Evolutionary conservation across 495 filamentous ascomycete genomes (phyloP).

Genomic region (Penicillium paxilli): DNA sequence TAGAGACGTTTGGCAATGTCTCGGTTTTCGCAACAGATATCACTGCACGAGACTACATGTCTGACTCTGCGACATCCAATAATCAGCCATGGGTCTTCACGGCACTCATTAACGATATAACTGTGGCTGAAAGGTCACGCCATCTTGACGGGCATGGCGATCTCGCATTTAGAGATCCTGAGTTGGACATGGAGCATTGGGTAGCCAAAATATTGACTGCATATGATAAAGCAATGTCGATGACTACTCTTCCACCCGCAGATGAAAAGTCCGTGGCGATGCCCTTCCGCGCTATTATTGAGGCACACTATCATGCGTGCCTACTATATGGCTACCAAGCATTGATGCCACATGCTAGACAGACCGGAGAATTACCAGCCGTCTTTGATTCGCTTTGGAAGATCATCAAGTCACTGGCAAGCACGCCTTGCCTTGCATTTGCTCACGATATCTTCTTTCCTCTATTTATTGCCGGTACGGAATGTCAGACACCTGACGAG

Average conservation of each 20-base stretch:
- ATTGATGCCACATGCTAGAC: neutral
- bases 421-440: slow-evolving; percentile 1
- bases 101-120: slow-evolving; percentile 11
- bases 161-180: too few relatives aligned
- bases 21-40: neutral
- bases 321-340: slow-evolving; percentile 20
- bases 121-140: slow-evolving; percentile 5
- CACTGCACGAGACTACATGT: neutral
- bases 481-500: neutral
- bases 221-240: slow-evolving; percentile 2
- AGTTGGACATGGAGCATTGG: slow-evolving; percentile 12
- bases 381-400: slow-evolving; percentile 4
- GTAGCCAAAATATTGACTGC: slow-evolving; percentile 9
- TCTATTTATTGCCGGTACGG: slow-evolving; percentile 21
- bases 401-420: slow-evolving; percentile 2
- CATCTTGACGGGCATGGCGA: neutral
- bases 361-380: neutral
- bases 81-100: slow-evolving; percentile 16
- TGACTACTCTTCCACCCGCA: neutral
- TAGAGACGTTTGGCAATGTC: slow-evolving; percentile 15
- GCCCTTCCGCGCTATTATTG: slow-evolving; percentile 6
- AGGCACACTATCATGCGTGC: slow-evolving; percentile 15
- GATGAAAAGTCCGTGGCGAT: neutral
- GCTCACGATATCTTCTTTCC: slow-evolving; percentile 21
- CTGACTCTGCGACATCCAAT: neutral